phyloP scores from a whole-genome alignment of 2,329 filamentous ascomycete species.

The Clonostachys rhizophaga region DNA sequence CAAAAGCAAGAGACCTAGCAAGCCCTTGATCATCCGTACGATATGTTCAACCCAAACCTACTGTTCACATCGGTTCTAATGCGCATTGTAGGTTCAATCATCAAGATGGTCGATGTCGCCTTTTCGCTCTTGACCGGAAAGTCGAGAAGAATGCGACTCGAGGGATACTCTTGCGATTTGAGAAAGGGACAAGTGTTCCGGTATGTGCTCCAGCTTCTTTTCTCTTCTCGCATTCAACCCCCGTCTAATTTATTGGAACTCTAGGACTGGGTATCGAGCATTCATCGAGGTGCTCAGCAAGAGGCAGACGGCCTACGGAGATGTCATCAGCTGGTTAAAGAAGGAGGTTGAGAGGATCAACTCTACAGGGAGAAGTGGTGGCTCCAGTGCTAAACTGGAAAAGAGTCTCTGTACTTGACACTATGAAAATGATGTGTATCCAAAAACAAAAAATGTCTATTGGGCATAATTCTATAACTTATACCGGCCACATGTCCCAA shows the following conservation, averaged over 20 bases:
- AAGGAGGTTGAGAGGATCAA: slow-evolving; percentile 16
- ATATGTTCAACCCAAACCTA: not conserved
- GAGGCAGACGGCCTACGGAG: slow-evolving; percentile 66
- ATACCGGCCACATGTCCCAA: no score
- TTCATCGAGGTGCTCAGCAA: slow-evolving; percentile 63
- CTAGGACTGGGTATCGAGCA: slow-evolving; percentile 63
- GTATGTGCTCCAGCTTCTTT: slow-evolving; percentile 34
- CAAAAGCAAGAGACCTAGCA: slow-evolving; percentile 46
- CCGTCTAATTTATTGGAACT: slow-evolving; percentile 3
- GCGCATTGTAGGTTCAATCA: slow-evolving; percentile 50
- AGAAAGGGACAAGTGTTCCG: slow-evolving; percentile 55
- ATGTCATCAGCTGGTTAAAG: slow-evolving; percentile 65
- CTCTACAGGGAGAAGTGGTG: no score
- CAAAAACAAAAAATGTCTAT: no score
- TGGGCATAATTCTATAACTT: no score
- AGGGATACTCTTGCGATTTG: slow-evolving; percentile 54
- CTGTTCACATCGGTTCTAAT: no score
- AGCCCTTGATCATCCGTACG: slow-evolving; percentile 60
- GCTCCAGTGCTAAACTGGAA: no score
- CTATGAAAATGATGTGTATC: slow-evolving; percentile 8
- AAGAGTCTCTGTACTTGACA: not conserved
- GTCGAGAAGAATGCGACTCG: slow-evolving; percentile 35
- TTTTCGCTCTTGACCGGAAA: slow-evolving; percentile 58
- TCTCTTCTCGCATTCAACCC: slow-evolving; percentile 1
- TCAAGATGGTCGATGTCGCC: slow-evolving; percentile 60